Percentiles rank a stretch among this genome's conserved stretches.
phyloP scores from a whole-genome alignment of 2,329 filamentous ascomycete species.

The Stachybotrys chartarum region DNA sequence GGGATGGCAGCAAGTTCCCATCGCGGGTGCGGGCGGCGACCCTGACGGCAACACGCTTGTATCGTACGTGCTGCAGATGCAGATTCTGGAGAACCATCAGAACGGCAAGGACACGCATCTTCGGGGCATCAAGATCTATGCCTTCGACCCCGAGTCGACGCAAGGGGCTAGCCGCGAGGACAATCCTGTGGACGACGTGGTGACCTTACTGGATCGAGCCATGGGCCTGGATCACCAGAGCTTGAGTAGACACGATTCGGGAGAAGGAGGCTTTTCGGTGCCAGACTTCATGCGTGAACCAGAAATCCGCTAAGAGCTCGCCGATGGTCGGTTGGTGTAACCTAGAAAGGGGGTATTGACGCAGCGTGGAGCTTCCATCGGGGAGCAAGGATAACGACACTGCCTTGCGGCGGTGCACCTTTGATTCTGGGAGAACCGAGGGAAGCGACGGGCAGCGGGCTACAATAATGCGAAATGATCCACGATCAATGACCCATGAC shows the following conservation, averaged over 20 bases:
- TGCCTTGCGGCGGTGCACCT: too few relatives aligned
- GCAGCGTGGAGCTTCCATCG: too few relatives aligned
- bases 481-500: too few relatives aligned
- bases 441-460: too few relatives aligned
- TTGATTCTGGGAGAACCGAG: too few relatives aligned
- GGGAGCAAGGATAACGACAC: too few relatives aligned
- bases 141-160: conserved; percentile 43
- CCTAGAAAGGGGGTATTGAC: too few relatives aligned
- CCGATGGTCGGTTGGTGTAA: too few relatives aligned
- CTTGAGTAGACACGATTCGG: conserved; percentile 22
- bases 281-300: conserved; percentile 36
- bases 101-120: conserved; percentile 99
- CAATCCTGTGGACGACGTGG: conserved; percentile 18
- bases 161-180: conserved; percentile 31
- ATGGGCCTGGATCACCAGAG: conserved; percentile 6
- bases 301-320: conserved; percentile 26
- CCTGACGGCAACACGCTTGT: conserved; percentile 68
- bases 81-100: conserved; percentile 93
- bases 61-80: conserved; percentile 84
- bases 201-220: conserved; percentile 16
- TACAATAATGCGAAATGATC: too few relatives aligned
- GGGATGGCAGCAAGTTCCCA: conserved; percentile 85
- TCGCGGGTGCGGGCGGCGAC: conserved; percentile 46
- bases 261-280: conserved; percentile 25
- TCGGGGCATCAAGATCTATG: conserved; percentile 81